Evolutionary conservation across 768 basidiomycete genomes (phyloP), one percentile per base, ranked within the genome.

Genomic region (Boletus huronensis): DNA sequence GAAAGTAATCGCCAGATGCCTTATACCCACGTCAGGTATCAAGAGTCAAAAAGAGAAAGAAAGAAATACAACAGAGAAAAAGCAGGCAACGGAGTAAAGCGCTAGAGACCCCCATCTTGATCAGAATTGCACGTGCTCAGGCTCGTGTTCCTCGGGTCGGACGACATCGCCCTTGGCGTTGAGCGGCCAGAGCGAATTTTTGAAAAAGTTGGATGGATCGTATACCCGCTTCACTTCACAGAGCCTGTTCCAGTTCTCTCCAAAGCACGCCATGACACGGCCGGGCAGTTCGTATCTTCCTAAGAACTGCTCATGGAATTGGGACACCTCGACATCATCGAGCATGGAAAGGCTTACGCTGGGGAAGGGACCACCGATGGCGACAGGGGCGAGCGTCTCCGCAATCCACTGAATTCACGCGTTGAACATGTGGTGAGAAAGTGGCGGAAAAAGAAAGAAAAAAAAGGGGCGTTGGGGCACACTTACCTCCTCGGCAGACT

Each of bases 181-280:
- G 53, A 90, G 66, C 19, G 92, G 92, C 90, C 93, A 95, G 64
- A 93, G 82, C 13, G 82, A 80, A 64, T 92, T 87, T 54, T 72
- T 78, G 75, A 94, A 92, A 40, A 95, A 57, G 54, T 86, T 84
- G 39, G 72, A 70, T 0, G 93, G 92, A 65, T 96, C 93, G 62
- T 92, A 89, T 46, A 74, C 71, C 57, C 77, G 73, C 74, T 95
- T 96, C 67, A 94, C 76, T 58, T 81, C 80, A 34, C 76, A 73
- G 2, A 95, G 77, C 32, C 87, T 82, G 0, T 73, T 66, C 85
- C 90, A 94, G 66, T 88, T 90, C 47, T 79, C 76, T 3, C 90
- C 90, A 65, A 81, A 91, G 64, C 82, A 88, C 3, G 79, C 77
- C 60, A 81, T 82, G 43, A 81, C 81, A 21, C 88, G 83, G 21